Conservation (phyloP, 116 monocot species). For the Trichopus zeylanicus region DNA sequence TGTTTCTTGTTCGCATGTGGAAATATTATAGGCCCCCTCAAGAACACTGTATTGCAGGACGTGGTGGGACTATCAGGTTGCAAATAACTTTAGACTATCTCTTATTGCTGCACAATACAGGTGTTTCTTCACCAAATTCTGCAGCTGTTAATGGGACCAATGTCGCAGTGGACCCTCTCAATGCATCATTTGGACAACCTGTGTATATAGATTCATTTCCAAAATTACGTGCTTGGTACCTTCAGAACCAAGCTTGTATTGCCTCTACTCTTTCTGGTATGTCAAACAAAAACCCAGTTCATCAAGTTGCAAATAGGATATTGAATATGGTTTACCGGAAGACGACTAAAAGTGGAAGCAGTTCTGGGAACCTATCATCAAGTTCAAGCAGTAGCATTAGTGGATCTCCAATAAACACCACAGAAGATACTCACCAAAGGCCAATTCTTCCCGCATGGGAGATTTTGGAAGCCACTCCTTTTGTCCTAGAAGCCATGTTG, state of each 20-base stretch:
- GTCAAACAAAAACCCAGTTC: conserved; percentile 53
- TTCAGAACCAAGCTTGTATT: conserved; percentile 85
- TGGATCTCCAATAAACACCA: conserved; percentile 36
- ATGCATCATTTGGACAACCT: conserved; percentile 25
- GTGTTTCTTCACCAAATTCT: conserved; percentile 27
- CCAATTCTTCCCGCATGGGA: conserved; percentile 82
- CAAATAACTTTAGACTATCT: conserved; percentile 82
- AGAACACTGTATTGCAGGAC: conserved; percentile 48
- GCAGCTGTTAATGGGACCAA: conserved; percentile 10
- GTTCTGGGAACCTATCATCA: conserved; percentile 42
- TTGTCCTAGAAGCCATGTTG: conserved; percentile 88
- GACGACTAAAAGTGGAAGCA: conserved; percentile 43
- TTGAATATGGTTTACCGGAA: conserved; percentile 70
- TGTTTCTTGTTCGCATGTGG: conserved; percentile 89
- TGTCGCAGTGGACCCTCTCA: conserved; percentile 3
- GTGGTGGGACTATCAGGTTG: conserved; percentile 38
- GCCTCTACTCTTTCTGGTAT: conserved; percentile 75
- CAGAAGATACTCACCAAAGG: conserved; percentile 47
- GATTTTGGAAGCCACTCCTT: conserved; percentile 79
- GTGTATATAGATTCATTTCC: conserved; percentile 84
- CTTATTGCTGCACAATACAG: conserved; percentile 59
- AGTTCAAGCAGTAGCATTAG: conserved; percentile 51
- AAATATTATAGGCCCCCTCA: conserved; percentile 87
- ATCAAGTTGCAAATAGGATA: conserved; percentile 82
- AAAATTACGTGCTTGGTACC: conserved; percentile 69